A percentile compares a stretch with the other conserved stretches of the same genome.
Evolutionary conservation across 441 rosid species (phyloP).

Genomic region (Syzygium malaccense): DNA sequence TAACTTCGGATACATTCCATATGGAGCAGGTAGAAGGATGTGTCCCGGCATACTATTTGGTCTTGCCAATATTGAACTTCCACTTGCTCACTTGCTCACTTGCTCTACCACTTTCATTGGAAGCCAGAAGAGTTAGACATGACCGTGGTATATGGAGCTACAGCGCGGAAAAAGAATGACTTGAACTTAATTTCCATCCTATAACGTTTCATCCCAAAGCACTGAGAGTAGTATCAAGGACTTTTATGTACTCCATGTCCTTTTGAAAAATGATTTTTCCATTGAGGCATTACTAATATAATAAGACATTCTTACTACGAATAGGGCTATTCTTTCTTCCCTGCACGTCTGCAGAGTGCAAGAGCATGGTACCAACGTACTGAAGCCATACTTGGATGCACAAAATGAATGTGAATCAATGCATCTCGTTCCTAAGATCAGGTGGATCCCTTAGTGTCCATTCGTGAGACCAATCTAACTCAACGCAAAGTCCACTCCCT

Average conservation of each 20-base stretch:
- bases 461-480: no score
- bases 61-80: not conserved
- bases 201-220: not conserved
- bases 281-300: no score
- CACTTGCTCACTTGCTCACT: conserved; percentile 1
- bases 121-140: not conserved
- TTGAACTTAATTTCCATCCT: not conserved
- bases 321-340: no score
- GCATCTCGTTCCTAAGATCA: not conserved
- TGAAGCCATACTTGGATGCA: no score
- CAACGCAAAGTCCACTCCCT: not conserved
- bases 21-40: conserved; percentile 4
- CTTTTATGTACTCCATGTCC: no score
- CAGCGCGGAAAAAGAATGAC: not conserved
- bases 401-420: not conserved
- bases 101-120: not conserved
- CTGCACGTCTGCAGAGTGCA: no score
- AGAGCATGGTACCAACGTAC: no score
- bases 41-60: not conserved
- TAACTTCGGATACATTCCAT: no score
- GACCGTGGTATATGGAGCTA: not conserved
- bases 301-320: no score
- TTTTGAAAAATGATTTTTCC: no score
- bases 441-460: no score
- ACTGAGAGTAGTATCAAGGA: no score